Evolutionary conservation across 805 yeast genomes (phyloP), one percentile per base, ranked within the genome.

Genomic region (Monosporozyma siamensis): DNA sequence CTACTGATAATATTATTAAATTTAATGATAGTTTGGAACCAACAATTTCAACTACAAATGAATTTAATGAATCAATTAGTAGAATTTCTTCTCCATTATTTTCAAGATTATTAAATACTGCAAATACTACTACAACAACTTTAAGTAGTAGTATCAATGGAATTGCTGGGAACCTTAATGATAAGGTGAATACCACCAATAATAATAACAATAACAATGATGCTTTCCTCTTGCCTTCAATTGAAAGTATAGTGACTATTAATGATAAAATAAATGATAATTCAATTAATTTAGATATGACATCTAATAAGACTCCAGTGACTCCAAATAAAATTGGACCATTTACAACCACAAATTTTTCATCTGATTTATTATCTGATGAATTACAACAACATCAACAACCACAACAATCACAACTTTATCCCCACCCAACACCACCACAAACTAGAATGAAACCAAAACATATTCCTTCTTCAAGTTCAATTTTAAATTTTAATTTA

Each of bases 21-120:
- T n/a, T n/a, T n/a, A n/a, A 6, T 29, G 18, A 29, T 29, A 23
- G 8, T 6, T 23, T 23, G 25, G 25, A 23, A 6, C n/a, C 31
- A 10, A 29, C 21, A n/a, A 12, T 21, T 5, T 24, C 30, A 18
- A 31, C 20, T 9, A 31, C 9, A 10, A 23, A 14, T 4, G 40
- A 25, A 11, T 37, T 42, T 8, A 44, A 44, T 24, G 48, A 50
- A 42, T 45, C 60, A 11, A 54, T 55, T 11, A 56, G 61, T 39
- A 51, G 63, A 34, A 49, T 56, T n/a, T 55, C 61, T 4, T 55
- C 63, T 2, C 63, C 63, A 3, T 29, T 56, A 29, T 45, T 55
- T 7, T 49, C 61, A 8, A 48, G 57, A 43, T 51, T 56, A 58
- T 55, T 55, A 55, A 61, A 58, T 32, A 31, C 21, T 22, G 29